Percentiles rank a stretch among this genome's conserved stretches.
Evolutionary conservation across 176 grass and related monocot species (phyloP).

Genomic region (Rhipidocladum racemiflorum): DNA sequence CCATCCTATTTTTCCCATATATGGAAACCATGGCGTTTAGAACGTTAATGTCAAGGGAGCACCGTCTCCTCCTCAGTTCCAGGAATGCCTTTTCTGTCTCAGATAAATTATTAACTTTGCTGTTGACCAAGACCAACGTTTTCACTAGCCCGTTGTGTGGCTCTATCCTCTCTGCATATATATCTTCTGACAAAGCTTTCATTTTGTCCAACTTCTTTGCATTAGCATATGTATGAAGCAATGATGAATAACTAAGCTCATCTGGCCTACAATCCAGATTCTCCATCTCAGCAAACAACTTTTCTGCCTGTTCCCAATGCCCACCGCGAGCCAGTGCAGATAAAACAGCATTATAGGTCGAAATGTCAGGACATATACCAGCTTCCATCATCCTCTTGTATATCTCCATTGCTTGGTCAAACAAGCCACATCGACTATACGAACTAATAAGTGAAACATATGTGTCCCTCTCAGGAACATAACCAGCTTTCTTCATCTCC

Average conservation of each 20-base stretch:
- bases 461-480: conserved; percentile 82
- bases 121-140: conserved; percentile 83
- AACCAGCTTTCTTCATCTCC: conserved; percentile 91
- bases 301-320: conserved; percentile 73
- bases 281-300: conserved; percentile 75
- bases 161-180: conserved; percentile 65
- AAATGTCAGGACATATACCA: conserved; percentile 70
- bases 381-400: conserved; percentile 88
- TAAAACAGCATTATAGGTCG: conserved; percentile 77
- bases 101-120: conserved; percentile 67
- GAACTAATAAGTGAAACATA: conserved; percentile 91
- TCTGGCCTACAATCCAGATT: conserved; percentile 66
- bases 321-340: conserved; percentile 74
- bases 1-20: conserved; percentile 80
- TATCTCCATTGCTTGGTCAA: conserved; percentile 86
- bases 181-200: conserved; percentile 59
- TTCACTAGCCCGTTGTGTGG: conserved; percentile 65
- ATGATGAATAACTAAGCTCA: conserved; percentile 81
- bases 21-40: conserved; percentile 88
- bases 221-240: conserved; percentile 92
- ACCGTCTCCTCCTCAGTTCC: conserved; percentile 56
- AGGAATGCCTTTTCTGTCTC: conserved; percentile 68
- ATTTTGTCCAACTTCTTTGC: conserved; percentile 64
- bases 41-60: conserved; percentile 76
- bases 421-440: conserved; percentile 84